Base-by-base conservation (phyloP, 176 grass and related monocot species). In the Musa itinerans region DNA sequence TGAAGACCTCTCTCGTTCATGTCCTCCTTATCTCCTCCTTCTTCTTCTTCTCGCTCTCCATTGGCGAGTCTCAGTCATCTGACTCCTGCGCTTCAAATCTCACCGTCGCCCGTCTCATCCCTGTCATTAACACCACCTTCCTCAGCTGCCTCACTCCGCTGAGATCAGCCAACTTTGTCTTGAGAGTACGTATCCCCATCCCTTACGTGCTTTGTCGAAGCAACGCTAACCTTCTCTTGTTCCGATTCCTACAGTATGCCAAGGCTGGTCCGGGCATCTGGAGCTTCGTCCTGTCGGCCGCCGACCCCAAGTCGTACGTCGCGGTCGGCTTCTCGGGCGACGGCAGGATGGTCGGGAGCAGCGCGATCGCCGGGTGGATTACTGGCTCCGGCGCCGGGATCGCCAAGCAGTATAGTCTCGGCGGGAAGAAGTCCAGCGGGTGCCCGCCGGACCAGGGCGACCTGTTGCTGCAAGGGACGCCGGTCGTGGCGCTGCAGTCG, bases 221-320 rank as follows among this genome's bases (percentile, higher is more conserved):
- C 26, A 2, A 14, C 13, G 24, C 6, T 2, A 15, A 27, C 2
- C 9, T 9, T 3, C 24, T 27, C 13, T n/a, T 26, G 17, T 25
- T 68, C 10, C 15, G 24, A 6, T 15, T 8, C 13, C 11, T 51
- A 3, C 94, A 99, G 95, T 94, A 86, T 75, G 89, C 81, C 76
- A 94, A 94, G 78, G 82, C 88, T 5, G 87, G 82, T 27, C 65
- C 81, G 48, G 89, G 76, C 79, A 62, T 81, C 12, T 99, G 95
- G 95, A 89, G 95, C 80, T 99, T 89, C 74, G 76, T 99, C n/a
- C 78, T 99, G 5, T 99, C 95, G 73, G 88, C 90, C 64, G 86
- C 90, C 5, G 74, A 99, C 83, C 82, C 73, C 53, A 69, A 83
- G 10, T 71, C 95, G 23, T 99, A 89, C 83, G 69, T 99, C 29